Conservation (phyloP, 2,329 filamentous ascomycete species). For the Aspergillus arachidicola region DNA sequence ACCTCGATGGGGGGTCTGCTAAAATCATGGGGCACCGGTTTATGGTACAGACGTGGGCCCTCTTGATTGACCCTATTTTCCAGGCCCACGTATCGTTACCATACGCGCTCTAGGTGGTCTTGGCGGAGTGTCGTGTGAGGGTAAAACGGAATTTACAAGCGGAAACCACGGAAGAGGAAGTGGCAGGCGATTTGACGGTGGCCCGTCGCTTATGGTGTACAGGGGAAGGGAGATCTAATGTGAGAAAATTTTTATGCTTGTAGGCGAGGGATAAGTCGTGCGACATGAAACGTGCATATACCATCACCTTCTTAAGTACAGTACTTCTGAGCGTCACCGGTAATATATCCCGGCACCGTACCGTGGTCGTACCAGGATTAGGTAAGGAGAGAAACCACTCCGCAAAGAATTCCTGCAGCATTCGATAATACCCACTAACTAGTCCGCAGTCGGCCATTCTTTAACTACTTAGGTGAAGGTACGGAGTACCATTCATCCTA, state of each 20-base stretch:
- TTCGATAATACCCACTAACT: neutral
- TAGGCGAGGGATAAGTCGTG: neutral
- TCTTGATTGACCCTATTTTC: neutral
- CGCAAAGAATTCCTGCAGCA: conserved; percentile 5
- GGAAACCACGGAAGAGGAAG: neutral
- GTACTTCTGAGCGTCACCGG: neutral
- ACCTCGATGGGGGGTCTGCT: neutral
- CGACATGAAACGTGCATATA: neutral
- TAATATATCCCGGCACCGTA: neutral
- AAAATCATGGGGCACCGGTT: neutral
- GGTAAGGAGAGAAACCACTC: neutral
- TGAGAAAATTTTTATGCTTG: too few relatives aligned
- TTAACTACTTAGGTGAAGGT: neutral
- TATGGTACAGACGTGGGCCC: neutral
- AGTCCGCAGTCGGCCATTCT: neutral
- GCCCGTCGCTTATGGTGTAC: neutral
- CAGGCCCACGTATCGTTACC: neutral
- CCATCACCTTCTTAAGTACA: neutral
- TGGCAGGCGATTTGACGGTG: neutral
- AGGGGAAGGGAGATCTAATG: neutral
- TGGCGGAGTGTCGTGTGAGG: conserved; percentile 18
- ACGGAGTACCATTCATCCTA: neutral
- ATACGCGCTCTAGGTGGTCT: conserved; percentile 6
- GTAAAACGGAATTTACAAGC: neutral
- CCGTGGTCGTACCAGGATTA: neutral